Percentiles rank a stretch among this genome's conserved stretches.
Conservation (phyloP, 164 flowering plant genomes). For the Piper longum region DNA sequence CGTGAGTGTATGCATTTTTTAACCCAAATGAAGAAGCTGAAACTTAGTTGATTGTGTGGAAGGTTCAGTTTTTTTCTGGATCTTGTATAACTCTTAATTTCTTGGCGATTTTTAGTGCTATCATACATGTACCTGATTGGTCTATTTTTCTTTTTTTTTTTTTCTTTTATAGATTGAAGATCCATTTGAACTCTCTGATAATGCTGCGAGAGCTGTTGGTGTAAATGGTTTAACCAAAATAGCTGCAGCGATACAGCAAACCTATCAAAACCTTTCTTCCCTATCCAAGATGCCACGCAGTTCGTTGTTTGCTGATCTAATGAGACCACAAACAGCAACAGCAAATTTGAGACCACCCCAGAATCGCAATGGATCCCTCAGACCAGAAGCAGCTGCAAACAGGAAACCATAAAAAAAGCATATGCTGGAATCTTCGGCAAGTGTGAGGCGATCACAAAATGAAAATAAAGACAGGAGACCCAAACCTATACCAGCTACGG, state of each 20-base stretch:
- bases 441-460: too few relatives aligned
- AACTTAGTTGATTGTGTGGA: too few relatives aligned
- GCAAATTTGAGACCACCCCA: neutral
- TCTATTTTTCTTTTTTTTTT: neutral
- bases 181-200: slow-evolving; percentile 76
- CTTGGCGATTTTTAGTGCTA: too few relatives aligned
- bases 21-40: too few relatives aligned
- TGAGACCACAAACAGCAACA: slow-evolving; percentile 20
- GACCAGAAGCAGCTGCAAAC: too few relatives aligned
- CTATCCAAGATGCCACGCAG: slow-evolving; percentile 7
- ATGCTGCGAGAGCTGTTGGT: slow-evolving; percentile 61
- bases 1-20: too few relatives aligned
- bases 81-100: too few relatives aligned
- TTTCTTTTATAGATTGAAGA: slow-evolving; percentile 46
- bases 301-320: slow-evolving; percentile 22
- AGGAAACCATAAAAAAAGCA: too few relatives aligned
- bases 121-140: neutral
- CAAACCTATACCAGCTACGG: too few relatives aligned
- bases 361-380: neutral
- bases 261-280: slow-evolving; percentile 18
- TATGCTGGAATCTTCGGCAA: too few relatives aligned
- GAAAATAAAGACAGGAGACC: too few relatives aligned
- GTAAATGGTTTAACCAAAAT: slow-evolving; percentile 30
- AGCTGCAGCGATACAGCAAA: slow-evolving; percentile 26
- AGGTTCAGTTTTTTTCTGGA: too few relatives aligned